These are phyloP conservation scores for Neonectria hederae DNA, from an alignment of 2,329 filamentous ascomycete genomes.

Conservation along the genomic window DNA sequence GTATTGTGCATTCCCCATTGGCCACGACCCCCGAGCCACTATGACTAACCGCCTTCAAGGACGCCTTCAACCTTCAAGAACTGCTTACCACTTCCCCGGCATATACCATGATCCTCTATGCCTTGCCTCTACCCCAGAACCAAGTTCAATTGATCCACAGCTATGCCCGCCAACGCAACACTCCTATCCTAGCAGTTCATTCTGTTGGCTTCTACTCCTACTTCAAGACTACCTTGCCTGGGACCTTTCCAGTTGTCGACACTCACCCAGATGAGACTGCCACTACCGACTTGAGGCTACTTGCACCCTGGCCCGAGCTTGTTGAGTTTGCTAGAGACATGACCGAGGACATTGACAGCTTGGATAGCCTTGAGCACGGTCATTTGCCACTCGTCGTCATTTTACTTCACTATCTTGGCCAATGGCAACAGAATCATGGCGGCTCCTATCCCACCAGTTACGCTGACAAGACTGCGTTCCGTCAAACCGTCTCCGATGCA, in stretches of 20 bases:
- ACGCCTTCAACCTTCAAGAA: constrained; percentile 48
- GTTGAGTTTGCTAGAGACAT: constrained; percentile 71
- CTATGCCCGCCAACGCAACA: constrained; percentile 64
- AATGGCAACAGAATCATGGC: constrained; percentile 79
- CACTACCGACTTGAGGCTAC: constrained; percentile 83
- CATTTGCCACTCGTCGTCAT: constrained; percentile 90
- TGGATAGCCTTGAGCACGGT: constrained; percentile 85
- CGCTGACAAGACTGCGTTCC: constrained; percentile 86
- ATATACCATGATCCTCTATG: constrained; percentile 66
- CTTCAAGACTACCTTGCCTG: constrained; percentile 80
- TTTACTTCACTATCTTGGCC: constrained; percentile 80
- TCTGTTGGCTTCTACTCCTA: constrained; percentile 93
- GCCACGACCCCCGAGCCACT: neutral
- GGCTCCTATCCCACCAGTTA: constrained; percentile 77
- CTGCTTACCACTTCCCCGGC: constrained; percentile 52
- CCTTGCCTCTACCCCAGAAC: constrained; percentile 58
- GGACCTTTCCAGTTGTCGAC: constrained; percentile 91
- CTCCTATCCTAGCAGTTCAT: constrained; percentile 83
- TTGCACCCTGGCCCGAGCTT: constrained; percentile 88
- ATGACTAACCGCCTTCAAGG: constrained; percentile 35
- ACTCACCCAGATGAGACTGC: constrained; percentile 92
- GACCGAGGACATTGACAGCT: constrained; percentile 72
- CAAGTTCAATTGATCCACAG: constrained; percentile 56
- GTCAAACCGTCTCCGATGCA: constrained; percentile 72
- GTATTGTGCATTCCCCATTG: constrained; percentile 8